Conservation (phyloP, 1,284 basidiomycete species). For the Ceratobasidium theobromae region DNA sequence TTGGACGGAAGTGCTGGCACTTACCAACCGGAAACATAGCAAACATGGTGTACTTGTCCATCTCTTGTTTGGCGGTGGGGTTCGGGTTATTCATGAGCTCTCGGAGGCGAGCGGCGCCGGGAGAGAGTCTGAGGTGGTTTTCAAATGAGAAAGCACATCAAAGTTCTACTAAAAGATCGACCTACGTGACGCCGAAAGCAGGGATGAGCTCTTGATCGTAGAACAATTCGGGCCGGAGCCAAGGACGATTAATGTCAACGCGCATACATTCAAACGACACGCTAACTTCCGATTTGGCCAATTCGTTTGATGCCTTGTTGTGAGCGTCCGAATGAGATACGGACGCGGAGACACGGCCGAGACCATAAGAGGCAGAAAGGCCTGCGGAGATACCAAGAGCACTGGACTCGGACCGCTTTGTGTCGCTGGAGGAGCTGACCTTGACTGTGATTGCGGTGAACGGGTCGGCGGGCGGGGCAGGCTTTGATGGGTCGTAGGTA, state of each 20-base stretch:
- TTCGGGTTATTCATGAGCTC: not conserved
- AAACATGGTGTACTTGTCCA: conserved; percentile 3
- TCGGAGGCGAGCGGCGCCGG: not conserved
- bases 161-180: not conserved
- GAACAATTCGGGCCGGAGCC: conserved; percentile 22
- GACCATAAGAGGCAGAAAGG: not conserved
- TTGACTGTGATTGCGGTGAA: conserved; percentile 6
- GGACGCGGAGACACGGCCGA: not conserved
- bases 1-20: not conserved
- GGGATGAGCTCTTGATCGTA: not conserved
- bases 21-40: conserved; percentile 13
- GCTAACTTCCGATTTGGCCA: not conserved
- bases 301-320: not conserved
- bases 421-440: not conserved
- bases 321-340: not conserved
- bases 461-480: not conserved
- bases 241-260: conserved; percentile 26
- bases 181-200: not conserved
- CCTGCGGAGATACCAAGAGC: not conserved
- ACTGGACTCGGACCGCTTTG: not conserved
- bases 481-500: not conserved
- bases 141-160: not conserved
- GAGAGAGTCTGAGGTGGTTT: conserved; percentile 17
- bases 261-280: conserved; percentile 11
- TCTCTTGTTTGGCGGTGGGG: not conserved